Base-by-base conservation (phyloP, 306 rosid species). In the apple (Malus domestica) region DNA sequence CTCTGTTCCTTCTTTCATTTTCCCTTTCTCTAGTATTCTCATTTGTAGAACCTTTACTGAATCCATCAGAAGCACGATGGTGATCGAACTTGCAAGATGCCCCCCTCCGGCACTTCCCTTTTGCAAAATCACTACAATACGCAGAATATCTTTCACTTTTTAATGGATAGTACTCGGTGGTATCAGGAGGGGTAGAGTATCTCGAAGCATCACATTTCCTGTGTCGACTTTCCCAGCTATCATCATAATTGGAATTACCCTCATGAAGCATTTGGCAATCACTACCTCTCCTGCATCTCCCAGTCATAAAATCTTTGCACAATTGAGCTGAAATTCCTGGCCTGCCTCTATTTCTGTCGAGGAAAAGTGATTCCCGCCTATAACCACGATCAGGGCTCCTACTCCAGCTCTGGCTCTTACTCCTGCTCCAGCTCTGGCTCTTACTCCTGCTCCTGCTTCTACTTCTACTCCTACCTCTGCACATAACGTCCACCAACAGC, bases 211-310 rank as follows among this genome's bases (percentile, higher is more conserved):
- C 89, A 51, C 82, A 91, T 79, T 96, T 92, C 86, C 88, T 82
- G 79, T 80, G 80, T 82, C 90, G 90, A 76, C 76, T 74, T 67
- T 92, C 99, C 97, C 92, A 86, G 88, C 80, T 88, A 80, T 89
- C 91, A 61, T 90, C 97, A 63, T 80, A 83, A 83, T 65, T 85
- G 80, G 85, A 86, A 76, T 71, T 74, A 80, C 83, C 93, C 80
- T 86, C 89, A 67, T 93, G 98, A 77, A 86, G 86, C 85, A 95
- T 88, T 67, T 81, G 88, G 78, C 98, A 92, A 70, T 76, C 87
- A 72, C 80, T 83, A 54, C 97, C 98, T 87, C 96, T 85, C 81
- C 99, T 88, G 85, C 99, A 95, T 83, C 89, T 92, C 57, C 98
- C 99, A 78, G 86, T 82, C 40, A 79, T 65, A 80, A 90, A 95